Evolutionary conservation across 495 filamentous ascomycete genomes (phyloP), one percentile per base, ranked within the genome.

Genomic region (Annulohypoxylon maeteangense): DNA sequence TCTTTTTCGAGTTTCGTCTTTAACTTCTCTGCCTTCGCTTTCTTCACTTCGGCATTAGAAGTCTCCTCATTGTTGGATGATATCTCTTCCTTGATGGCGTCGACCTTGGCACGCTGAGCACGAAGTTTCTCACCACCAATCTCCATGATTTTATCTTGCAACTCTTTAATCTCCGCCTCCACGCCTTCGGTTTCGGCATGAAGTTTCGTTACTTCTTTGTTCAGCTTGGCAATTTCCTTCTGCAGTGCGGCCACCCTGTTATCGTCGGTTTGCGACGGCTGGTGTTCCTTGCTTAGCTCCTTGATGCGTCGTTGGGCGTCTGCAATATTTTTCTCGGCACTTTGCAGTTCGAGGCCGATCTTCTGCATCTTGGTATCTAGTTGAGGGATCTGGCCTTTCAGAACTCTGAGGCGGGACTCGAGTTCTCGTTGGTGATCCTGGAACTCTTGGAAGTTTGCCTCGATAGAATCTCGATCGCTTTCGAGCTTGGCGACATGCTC

Each of bases 71-170:
- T 89, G 31, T 96, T 83, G 14, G 90, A 87, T 61, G 90, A 84
- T 61, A 97, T 92, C 76, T 97, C 92, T 76, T 95, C 92, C 77
- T 94, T 95, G 55, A 94, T 80, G 23, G 91, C 89, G 79, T 98
- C 95, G n/a, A 99, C 94, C 81, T 92, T 97, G 31, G 92, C 90
- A 73, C 95, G 95, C 76, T 98, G 95, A 23, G 90, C 87, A 48
- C 95, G 89, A 8, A 99, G 89, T 76, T 92, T 91, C 47, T 98
- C 94, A 81, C 95, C 95, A 66, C 95, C 95, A 60, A 96, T 90
- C 80, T 97, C 91, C 95, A 98, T 98, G 74, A 99, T 98, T 83
- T 95, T 96, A 83, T 92, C 90, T 78, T 98, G 94, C 18, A 99
- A 85, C 1, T 82, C 83, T 79, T 95, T 93, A 71, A 99, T 97